These are phyloP conservation scores for Pelargonium myrrhifolium DNA, from an alignment of 441 rosid species.

Conservation along the genomic window DNA sequence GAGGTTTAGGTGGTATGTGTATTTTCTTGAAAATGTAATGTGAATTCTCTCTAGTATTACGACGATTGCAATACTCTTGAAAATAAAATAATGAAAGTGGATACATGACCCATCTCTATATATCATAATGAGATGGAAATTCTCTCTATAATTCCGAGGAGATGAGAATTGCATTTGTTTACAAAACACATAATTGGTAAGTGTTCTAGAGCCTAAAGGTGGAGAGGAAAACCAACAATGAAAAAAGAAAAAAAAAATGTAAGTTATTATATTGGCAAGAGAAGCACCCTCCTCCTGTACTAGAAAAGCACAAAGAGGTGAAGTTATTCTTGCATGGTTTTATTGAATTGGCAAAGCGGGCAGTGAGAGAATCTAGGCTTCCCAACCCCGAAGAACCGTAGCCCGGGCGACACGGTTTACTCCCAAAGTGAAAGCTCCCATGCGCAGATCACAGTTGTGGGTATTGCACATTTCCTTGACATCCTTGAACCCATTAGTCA, in stretches of 20 bases:
- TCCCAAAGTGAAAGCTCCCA: constrained; percentile 10
- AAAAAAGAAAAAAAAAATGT: too few species aligned
- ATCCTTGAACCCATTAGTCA: background rate
- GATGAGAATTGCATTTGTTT: too few species aligned
- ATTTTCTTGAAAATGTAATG: background rate
- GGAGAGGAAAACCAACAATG: too few species aligned
- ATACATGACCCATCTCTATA: background rate
- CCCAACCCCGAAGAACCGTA: constrained; percentile 8
- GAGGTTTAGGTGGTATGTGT: too few species aligned
- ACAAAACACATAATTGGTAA: too few species aligned
- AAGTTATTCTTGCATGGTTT: constrained; percentile 62
- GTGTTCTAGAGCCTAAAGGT: too few species aligned
- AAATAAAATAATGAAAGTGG: background rate
- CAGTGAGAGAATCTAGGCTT: constrained; percentile 38
- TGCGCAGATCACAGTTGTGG: constrained; percentile 5
- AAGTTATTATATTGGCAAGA: too few species aligned
- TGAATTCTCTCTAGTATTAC: background rate
- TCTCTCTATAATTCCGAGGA: too few species aligned
- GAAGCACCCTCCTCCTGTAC: too few species aligned
- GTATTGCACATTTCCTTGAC: constrained; percentile 4
- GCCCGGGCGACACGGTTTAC: constrained; percentile 6
- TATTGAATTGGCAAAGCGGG: constrained; percentile 76
- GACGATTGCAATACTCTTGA: background rate
- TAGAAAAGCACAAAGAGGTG: constrained; percentile 38
- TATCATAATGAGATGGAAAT: background rate